phyloP scores from a whole-genome alignment of 2,329 filamentous ascomycete genomes.

The Aspergillus fischeri region DNA sequence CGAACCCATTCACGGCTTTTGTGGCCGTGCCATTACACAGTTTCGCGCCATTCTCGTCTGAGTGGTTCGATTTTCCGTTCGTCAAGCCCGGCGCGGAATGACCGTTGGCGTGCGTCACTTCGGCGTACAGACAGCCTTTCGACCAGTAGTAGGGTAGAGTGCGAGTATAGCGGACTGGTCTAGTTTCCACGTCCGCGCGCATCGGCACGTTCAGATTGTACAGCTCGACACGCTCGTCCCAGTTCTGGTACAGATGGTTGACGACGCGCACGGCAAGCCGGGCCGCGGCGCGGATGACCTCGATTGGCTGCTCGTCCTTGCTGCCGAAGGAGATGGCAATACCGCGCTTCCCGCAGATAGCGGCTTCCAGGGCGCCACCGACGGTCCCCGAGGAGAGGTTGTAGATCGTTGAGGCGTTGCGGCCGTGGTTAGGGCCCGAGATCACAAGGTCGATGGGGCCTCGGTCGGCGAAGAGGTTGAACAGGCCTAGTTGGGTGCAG shows the following conservation, averaged over 20 bases:
- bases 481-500: constrained; percentile 71
- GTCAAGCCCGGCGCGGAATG: constrained; percentile 58
- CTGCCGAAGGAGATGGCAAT: constrained; percentile 85
- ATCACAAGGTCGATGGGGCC: constrained; percentile 69
- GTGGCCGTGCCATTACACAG: neutral
- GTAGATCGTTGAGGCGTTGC: constrained; percentile 74
- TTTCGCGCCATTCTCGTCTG: neutral
- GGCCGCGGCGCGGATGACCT: constrained; percentile 69
- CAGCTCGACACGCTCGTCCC: constrained; percentile 67
- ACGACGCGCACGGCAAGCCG: constrained; percentile 68
- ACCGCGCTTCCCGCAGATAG: constrained; percentile 61
- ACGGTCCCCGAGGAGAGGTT: constrained; percentile 70
- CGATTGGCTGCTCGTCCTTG: constrained; percentile 69
- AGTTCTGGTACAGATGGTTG: constrained; percentile 67
- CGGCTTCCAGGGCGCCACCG: constrained; percentile 71
- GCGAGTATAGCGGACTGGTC: constrained; percentile 69
- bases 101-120: constrained; percentile 51
- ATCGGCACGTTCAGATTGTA: constrained; percentile 86
- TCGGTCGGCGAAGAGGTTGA: constrained; percentile 67
- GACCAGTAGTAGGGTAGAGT: constrained; percentile 87
- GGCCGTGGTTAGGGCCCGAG: constrained; percentile 72
- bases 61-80: constrained; percentile 27
- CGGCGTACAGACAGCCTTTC: constrained; percentile 72
- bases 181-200: constrained; percentile 63
- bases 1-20: constrained; percentile 16